A percentile compares a stretch with the other conserved stretches of the same genome.
Conservation (phyloP, 2,329 filamentous ascomycete species). For the Didymella sp. region DNA sequence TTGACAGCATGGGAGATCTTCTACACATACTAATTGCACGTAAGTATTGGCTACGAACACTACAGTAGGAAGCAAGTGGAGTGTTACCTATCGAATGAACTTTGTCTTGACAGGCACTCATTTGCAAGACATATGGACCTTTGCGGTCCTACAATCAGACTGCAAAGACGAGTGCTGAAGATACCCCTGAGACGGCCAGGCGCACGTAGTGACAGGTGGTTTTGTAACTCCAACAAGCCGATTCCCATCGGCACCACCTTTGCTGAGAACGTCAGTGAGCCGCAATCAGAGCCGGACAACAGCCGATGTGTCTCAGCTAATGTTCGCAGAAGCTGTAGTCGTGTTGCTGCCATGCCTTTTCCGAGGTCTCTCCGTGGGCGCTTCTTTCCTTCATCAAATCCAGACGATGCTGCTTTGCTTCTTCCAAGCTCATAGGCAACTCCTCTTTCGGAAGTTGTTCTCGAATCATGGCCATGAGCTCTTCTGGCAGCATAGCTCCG, state of each 20-base stretch:
- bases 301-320: not conserved
- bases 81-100: too few species aligned
- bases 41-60: too few species aligned
- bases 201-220: too few species aligned
- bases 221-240: slow-evolving; percentile 26
- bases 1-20: too few species aligned
- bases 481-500: slow-evolving; percentile 17
- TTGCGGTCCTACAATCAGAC: too few species aligned
- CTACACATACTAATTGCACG: too few species aligned
- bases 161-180: too few species aligned
- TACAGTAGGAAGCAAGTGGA: too few species aligned
- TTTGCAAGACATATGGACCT: too few species aligned
- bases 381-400: slow-evolving; percentile 13
- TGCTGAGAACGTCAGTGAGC: not conserved
- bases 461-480: slow-evolving; percentile 26
- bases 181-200: too few species aligned
- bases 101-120: too few species aligned
- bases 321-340: slow-evolving; percentile 5
- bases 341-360: not conserved
- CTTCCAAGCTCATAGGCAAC: slow-evolving; percentile 27
- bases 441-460: slow-evolving; percentile 11
- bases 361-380: slow-evolving; percentile 1
- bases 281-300: slow-evolving; percentile 3
- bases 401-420: slow-evolving; percentile 24
- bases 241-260: slow-evolving; percentile 17